These are phyloP conservation scores for Polytolypa hystricis DNA, from an alignment of 2,329 filamentous ascomycete species.

Conservation along the genomic window DNA sequence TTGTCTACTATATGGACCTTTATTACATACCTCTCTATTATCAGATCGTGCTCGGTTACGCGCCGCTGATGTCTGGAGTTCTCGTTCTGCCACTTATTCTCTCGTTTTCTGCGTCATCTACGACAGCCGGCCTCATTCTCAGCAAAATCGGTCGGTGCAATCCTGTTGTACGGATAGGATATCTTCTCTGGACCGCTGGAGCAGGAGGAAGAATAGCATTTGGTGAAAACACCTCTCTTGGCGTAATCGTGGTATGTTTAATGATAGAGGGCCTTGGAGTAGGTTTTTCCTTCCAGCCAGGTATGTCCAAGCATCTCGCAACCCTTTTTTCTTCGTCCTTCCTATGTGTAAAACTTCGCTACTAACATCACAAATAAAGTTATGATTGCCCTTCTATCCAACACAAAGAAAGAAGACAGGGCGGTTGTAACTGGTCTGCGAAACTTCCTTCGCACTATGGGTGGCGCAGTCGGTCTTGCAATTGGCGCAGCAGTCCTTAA, in stretches of 20 bases:
- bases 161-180: neutral
- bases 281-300: constrained; percentile 1
- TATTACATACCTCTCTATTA: constrained; percentile 1
- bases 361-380: neutral
- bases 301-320: neutral
- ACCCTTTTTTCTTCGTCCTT: neutral
- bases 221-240: neutral
- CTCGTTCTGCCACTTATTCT: neutral
- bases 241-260: neutral
- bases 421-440: neutral
- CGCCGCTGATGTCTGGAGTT: neutral
- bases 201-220: neutral
- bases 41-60: neutral
- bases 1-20: neutral
- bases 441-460: constrained; percentile 2
- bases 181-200: neutral
- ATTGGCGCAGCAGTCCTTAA: neutral
- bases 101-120: neutral
- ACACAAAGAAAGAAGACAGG: neutral
- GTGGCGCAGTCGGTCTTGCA: constrained; percentile 1
- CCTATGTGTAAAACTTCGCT: neutral
- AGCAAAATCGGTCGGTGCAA: neutral
- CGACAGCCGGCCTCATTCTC: neutral
- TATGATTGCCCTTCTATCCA: neutral
- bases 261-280: neutral